Percentiles rank a stretch among this genome's conserved stretches.
Evolutionary conservation across 768 basidiomycete species (phyloP).

Genomic region (Boletus pseudopeckii): DNA sequence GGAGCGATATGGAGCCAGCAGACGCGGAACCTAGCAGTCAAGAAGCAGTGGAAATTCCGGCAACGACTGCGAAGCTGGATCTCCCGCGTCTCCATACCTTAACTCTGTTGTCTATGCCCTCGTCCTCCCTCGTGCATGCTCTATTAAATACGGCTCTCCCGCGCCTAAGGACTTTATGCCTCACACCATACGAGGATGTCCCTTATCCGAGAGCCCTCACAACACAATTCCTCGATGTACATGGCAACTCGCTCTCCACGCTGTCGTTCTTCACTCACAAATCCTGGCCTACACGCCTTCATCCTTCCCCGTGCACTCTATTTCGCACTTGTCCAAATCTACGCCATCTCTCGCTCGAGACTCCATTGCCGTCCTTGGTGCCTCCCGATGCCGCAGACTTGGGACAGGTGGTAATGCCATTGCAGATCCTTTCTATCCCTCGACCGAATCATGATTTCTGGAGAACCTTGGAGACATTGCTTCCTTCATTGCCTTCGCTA

Average conservation of each 20-base stretch:
- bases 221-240: conserved; percentile 54
- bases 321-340: conserved; percentile 52
- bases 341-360: conserved; percentile 69
- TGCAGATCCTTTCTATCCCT: conserved; percentile 71
- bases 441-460: conserved; percentile 65
- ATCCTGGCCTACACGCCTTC: conserved; percentile 59
- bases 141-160: conserved; percentile 62
- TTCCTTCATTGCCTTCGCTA: conserved; percentile 57
- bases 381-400: conserved; percentile 27
- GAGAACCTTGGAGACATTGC: conserved; percentile 48
- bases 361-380: conserved; percentile 54
- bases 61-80: conserved; percentile 39
- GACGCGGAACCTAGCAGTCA: conserved; percentile 40
- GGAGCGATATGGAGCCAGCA: conserved; percentile 51
- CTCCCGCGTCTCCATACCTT: conserved; percentile 59
- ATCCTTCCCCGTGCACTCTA: conserved; percentile 49
- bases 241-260: conserved; percentile 56
- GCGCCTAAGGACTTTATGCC: conserved; percentile 54
- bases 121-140: conserved; percentile 58
- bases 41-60: conserved; percentile 20
- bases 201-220: conserved; percentile 55
- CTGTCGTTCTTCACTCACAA: conserved; percentile 68
- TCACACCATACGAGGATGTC: conserved; percentile 74
- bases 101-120: conserved; percentile 62
- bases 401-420: conserved; percentile 32